Base-by-base conservation (phyloP, 768 basidiomycete species). In the Gymnopilus junonius region DNA sequence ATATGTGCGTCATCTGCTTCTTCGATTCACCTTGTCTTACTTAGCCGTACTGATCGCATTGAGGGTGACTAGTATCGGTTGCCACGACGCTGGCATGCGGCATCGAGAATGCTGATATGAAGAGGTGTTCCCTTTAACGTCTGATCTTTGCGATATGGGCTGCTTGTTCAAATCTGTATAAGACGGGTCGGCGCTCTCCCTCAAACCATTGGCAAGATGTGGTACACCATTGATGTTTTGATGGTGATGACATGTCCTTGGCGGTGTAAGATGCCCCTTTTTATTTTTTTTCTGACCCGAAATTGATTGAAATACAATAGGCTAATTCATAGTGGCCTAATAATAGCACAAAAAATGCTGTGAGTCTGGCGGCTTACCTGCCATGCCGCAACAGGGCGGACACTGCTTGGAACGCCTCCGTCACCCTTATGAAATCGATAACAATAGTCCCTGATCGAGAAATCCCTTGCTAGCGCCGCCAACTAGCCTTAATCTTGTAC, bases 301-400 rank as follows among this genome's bases (percentile, higher is more conserved):
- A 29, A 4, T 32, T 51, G 27, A 48, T 34, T 20, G 46, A 10
- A 15, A 55, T 25, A 40, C 42, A 14, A 40, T 54, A 40, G 31
- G 42, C 17, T n/a, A 46, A 31, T 31, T 32, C n/a, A 45, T 20
- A 40, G 12, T 48, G 50, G 7, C 20, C 20, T 42, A 35, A 50
- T 32, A 53, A 39, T 32, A 48, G 58, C n/a, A 21, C 58, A 20
- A 42, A 27, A 50, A 31, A 54, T 51, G 58, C 69, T 62, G 68
- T 64, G 59, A 60, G 62, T 61, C 63, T 62, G 64, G 65, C 56
- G 23, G 53, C 37, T 21, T 46, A n/a, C 27, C 50, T 62, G 67
- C 59, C 70, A 73, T 70, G 73, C 73, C 68, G 67, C 63, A 68
- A 64, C 65, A 55, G 58, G 57, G 56, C 62, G 66, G n/a, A 57